Percentiles rank a stretch among this genome's conserved stretches.
These are phyloP conservation scores for Globisporangium orthogonon DNA, from an alignment of 352 stramenopile genomes.

Conservation along the genomic window DNA sequence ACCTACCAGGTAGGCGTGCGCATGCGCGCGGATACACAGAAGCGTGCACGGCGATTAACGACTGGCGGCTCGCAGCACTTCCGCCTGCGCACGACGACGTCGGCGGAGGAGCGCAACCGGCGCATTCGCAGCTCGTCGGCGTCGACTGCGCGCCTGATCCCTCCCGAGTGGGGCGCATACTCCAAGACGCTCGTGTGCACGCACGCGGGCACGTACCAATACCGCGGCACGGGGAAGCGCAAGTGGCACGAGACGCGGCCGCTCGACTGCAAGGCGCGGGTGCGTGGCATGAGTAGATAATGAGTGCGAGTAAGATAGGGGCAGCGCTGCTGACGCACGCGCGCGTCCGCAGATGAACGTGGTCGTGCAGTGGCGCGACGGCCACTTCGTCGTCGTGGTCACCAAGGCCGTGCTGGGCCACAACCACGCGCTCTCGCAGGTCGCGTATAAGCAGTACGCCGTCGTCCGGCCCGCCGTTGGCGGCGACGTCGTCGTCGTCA, in stretches of 20 bases:
- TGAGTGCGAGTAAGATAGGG: not conserved
- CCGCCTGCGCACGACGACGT: conserved; percentile 4
- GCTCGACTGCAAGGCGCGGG: conserved; percentile 17
- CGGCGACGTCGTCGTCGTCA: not conserved
- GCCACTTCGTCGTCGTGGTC: not conserved
- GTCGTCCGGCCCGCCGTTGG: not conserved
- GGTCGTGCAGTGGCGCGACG: not conserved
- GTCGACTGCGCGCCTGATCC: conserved; percentile 2
- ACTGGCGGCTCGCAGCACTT: not conserved
- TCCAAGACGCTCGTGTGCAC: conserved; percentile 20
- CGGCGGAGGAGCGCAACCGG: conserved; percentile 3
- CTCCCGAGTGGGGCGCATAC: conserved; percentile 11
- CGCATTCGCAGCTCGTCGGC: conserved; percentile 1
- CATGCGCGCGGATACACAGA: not conserved
- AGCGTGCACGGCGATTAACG: no score
- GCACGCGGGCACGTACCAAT: conserved; percentile 12
- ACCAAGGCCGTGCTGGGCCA: conserved; percentile 1
- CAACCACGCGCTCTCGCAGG: conserved; percentile 3
- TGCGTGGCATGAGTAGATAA: not conserved
- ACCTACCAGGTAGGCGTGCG: not conserved
- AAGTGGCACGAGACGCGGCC: conserved; percentile 10
- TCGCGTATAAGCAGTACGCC: conserved; percentile 1
- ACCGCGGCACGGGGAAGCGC: conserved; percentile 13
- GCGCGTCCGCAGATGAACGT: conserved; percentile 2
- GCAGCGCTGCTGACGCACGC: not conserved